Conservation (phyloP, 2,329 filamentous ascomycete species). For the Tricladium varicosporioides region DNA sequence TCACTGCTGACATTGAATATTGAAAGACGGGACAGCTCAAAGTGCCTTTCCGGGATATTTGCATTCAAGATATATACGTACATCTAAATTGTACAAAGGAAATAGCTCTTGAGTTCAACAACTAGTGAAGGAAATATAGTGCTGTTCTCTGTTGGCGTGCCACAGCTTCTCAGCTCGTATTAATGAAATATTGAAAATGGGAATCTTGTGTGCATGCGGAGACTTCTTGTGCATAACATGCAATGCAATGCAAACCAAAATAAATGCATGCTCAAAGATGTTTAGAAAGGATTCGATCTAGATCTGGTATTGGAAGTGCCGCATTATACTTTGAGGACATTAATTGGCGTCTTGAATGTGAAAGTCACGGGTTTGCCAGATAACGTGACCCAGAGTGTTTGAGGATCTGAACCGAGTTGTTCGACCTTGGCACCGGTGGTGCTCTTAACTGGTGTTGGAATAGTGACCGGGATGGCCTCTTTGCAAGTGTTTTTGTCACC, state of each 20-base stretch:
- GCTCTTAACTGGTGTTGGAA: constrained; percentile 35
- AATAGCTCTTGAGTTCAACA: too few species aligned
- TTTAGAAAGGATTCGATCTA: not conserved
- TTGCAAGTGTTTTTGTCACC: constrained; percentile 15
- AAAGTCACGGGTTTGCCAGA: constrained; percentile 45
- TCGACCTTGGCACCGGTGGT: constrained; percentile 22
- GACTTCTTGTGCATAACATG: too few species aligned
- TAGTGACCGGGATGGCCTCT: constrained; percentile 25
- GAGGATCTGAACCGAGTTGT: constrained; percentile 54
- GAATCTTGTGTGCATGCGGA: too few species aligned
- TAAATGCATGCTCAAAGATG: not conserved
- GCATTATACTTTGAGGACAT: not conserved
- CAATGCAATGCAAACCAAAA: not conserved
- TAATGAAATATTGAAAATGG: too few species aligned
- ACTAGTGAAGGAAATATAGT: too few species aligned
- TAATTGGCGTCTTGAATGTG: constrained; percentile 25
- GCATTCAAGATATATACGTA: too few species aligned
- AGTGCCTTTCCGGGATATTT: too few species aligned
- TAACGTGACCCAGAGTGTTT: constrained; percentile 49
- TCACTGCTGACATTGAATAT: too few species aligned
- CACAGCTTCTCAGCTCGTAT: too few species aligned
- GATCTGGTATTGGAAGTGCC: not conserved
- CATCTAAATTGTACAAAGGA: too few species aligned
- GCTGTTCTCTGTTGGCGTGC: too few species aligned
- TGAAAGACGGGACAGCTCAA: too few species aligned